These are phyloP conservation scores for Trichoderma virens DNA, from an alignment of 495 filamentous ascomycete species.

Conservation along the genomic window DNA sequence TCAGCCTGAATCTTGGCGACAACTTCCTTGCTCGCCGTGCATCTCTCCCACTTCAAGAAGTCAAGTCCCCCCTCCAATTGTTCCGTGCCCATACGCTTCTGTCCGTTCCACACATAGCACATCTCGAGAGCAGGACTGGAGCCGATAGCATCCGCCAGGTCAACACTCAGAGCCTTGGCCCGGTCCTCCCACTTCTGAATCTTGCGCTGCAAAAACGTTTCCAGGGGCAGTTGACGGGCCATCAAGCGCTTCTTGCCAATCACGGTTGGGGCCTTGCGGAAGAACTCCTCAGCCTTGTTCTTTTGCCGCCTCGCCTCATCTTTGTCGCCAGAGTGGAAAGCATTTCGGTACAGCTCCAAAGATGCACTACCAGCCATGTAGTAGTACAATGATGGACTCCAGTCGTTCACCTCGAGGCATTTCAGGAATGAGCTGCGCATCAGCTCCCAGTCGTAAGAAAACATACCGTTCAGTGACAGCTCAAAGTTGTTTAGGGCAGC, in stretches of 20 bases:
- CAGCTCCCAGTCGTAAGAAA: slow-evolving; percentile 61
- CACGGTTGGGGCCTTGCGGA: slow-evolving; percentile 63
- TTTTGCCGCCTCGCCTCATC: slow-evolving; percentile 35
- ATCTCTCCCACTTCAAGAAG: slow-evolving; percentile 55
- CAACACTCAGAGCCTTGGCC: slow-evolving; percentile 57
- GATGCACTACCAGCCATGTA: slow-evolving; percentile 77
- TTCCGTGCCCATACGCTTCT: slow-evolving; percentile 61
- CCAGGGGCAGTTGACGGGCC: slow-evolving; percentile 82
- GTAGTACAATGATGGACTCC: slow-evolving; percentile 85
- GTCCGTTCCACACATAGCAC: slow-evolving; percentile 89
- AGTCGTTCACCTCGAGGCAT: slow-evolving; percentile 80
- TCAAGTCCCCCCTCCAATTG: slow-evolving; percentile 58
- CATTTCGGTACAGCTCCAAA: slow-evolving; percentile 68
- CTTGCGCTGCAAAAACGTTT: slow-evolving; percentile 79
- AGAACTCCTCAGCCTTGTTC: slow-evolving; percentile 57
- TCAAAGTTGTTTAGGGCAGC: slow-evolving; percentile 77
- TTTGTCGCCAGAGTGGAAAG: slow-evolving; percentile 45
- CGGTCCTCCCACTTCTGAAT: slow-evolving; percentile 84
- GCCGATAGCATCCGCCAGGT: slow-evolving; percentile 74
- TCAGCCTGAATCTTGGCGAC: slow-evolving; percentile 59
- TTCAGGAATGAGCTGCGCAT: slow-evolving; percentile 67
- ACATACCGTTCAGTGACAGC: slow-evolving; percentile 70
- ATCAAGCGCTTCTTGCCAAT: slow-evolving; percentile 86
- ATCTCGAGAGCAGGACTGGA: slow-evolving; percentile 84
- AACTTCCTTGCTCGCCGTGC: slow-evolving; percentile 43